Conservation (phyloP, 129 eudicot species). For the Ambrosia trifida region DNA sequence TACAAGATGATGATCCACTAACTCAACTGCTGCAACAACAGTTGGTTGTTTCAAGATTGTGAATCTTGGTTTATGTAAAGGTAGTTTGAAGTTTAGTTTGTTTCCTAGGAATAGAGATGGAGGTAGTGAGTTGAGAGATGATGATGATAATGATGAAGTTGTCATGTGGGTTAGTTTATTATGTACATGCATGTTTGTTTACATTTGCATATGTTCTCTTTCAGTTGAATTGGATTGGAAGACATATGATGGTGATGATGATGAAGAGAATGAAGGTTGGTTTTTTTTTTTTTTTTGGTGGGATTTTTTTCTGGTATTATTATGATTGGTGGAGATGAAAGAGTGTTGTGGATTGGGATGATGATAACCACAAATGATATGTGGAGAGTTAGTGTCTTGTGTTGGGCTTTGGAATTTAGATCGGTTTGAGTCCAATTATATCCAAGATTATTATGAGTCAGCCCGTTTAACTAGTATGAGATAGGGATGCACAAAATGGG, state of each 20-base stretch:
- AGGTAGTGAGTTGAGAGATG: conserved; percentile 41
- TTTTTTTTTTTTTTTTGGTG: conserved; percentile 19
- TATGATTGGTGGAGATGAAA: conserved; percentile 61
- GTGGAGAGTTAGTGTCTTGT: conserved; percentile 28
- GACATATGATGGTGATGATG: background rate
- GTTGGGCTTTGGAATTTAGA: conserved; percentile 6
- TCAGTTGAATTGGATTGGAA: conserved; percentile 26
- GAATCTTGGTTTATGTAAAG: conserved; percentile 30
- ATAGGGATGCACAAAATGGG: no score
- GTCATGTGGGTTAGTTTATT: conserved; percentile 48
- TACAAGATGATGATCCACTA: conserved; percentile 40
- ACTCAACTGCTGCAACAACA: conserved; percentile 52
- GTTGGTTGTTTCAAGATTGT: conserved; percentile 40
- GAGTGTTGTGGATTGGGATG: conserved; percentile 36
- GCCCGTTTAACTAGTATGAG: no score
- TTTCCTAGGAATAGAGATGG: conserved; percentile 67
- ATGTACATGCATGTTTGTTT: conserved; percentile 22
- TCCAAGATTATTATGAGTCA: no score
- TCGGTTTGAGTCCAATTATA: background rate
- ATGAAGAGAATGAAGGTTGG: background rate
- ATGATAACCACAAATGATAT: conserved; percentile 50
- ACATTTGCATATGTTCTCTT: conserved; percentile 24
- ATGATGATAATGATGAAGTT: conserved; percentile 43
- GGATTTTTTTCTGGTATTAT: conserved; percentile 51
- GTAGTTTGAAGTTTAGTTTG: conserved; percentile 45